Base-by-base conservation (phyloP, 129 eudicot genomes). In the Arctium lappa region DNA sequence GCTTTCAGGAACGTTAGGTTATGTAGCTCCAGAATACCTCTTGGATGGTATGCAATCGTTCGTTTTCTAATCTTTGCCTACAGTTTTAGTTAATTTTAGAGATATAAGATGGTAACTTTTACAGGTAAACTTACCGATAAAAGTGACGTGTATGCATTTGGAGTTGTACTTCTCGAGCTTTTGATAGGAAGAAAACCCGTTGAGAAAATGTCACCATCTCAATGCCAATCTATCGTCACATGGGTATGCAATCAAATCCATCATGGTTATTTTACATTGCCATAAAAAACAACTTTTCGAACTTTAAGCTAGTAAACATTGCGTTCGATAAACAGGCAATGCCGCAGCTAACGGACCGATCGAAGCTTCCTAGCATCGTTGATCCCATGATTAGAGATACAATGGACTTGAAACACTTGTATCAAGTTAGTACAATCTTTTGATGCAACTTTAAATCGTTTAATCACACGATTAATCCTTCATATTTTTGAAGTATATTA, bases 61-160 rank as follows among this genome's bases (percentile, higher is more conserved):
- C 7, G 63, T 38, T 69, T 69, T 46, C 60, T 13, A 37, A 36
- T 72, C 39, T 27, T 29, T 50, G 30, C 2, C 18, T 22, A 33
- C 31, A 62, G 16, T 7, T 80, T 73, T 74, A 42, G 15, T 44
- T 36, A 53, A 73, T 46, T 72, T 9, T 22, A 29, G 34, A 1
- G 1, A 27, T 8, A 66, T 66, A 66, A 33, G 12, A 44, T 12
- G 3, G 44, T 72, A 27, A 78, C 8, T 32, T 36, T 80, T 78
- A 69, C 81, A 95, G 99, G 99, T 85, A 95, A 90, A 81, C 92
- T 95, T 60, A 95, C 99, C 0, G 97, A 95, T 74, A 95, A 95
- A 77, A 93, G 99, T 87, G 99, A 95, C 56, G 99, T 95, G 36
- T 95, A 95, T 60, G 97, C 99, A 9, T 95, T 92, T 85, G 99